phyloP scores from a whole-genome alignment of 306 rosid genomes.

The Carpinus viminea region DNA sequence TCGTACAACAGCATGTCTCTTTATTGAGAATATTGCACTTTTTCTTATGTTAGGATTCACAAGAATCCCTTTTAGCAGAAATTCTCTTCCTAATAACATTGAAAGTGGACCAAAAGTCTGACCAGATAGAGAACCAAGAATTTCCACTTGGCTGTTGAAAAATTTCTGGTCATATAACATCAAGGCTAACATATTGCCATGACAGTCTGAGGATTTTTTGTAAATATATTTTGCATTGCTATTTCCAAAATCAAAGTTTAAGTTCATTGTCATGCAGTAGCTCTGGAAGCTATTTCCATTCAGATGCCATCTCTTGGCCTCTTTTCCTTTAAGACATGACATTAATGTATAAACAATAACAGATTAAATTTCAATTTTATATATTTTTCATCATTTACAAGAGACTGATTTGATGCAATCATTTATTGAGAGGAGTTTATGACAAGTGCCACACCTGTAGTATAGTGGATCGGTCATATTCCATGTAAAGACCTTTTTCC shows the following conservation, averaged over 20 bases:
- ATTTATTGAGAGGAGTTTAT: neutral
- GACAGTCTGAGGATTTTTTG: neutral
- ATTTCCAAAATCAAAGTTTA: neutral
- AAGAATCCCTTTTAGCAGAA: slow-evolving; percentile 7
- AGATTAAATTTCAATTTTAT: neutral
- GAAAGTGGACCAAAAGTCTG: neutral
- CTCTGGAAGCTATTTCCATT: neutral
- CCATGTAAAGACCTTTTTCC: slow-evolving; percentile 95
- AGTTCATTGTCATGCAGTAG: neutral
- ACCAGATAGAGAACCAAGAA: neutral
- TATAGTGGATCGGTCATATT: slow-evolving; percentile 87
- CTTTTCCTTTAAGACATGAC: neutral
- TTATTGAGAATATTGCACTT: neutral
- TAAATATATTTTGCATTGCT: neutral
- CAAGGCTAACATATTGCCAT: slow-evolving; percentile 2
- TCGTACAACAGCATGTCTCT: neutral
- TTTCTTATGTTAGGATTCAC: neutral
- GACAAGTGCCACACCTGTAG: slow-evolving; percentile 67
- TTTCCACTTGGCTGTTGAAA: slow-evolving; percentile 12
- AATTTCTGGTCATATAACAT: slow-evolving; percentile 11
- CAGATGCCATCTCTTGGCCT: neutral
- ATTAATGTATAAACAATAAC: neutral
- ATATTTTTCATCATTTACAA: neutral
- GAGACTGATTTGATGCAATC: neutral
- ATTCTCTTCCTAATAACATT: neutral